A percentile compares a stretch with the other conserved stretches of the same genome.
Evolutionary conservation across 768 basidiomycete genomes (phyloP).

Genomic region (Xerocomus brunneocitrinus): DNA sequence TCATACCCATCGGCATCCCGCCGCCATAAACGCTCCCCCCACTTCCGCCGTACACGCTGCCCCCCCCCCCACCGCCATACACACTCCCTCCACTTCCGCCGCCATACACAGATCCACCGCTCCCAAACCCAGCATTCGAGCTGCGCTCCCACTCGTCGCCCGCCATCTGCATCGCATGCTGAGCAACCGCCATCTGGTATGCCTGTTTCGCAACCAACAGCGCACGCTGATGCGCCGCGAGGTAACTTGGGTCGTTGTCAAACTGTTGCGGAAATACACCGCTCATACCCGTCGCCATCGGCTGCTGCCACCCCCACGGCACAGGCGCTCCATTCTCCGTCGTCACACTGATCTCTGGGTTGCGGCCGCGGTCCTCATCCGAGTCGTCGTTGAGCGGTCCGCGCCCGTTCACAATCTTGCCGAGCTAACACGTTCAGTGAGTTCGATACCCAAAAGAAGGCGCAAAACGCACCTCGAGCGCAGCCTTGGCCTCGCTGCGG

Average conservation of each 20-base stretch:
- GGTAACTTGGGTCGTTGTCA: slow-evolving; percentile 49
- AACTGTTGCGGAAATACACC: slow-evolving; percentile 39
- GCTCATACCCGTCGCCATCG: slow-evolving; percentile 21
- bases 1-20: slow-evolving; percentile 37
- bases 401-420: slow-evolving; percentile 81
- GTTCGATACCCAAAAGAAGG: neutral
- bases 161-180: slow-evolving; percentile 86
- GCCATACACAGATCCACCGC: slow-evolving; percentile 34
- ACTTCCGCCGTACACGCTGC: slow-evolving; percentile 33
- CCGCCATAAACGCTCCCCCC: slow-evolving; percentile 45
- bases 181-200: slow-evolving; percentile 86
- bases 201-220: slow-evolving; percentile 85
- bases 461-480: slow-evolving; percentile 62
- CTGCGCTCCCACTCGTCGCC: slow-evolving; percentile 88
- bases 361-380: slow-evolving; percentile 35
- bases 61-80: slow-evolving; percentile 30
- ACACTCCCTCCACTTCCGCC: slow-evolving; percentile 38
- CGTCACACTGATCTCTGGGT: slow-evolving; percentile 36
- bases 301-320: slow-evolving; percentile 30
- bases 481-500: slow-evolving; percentile 78
- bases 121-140: slow-evolving; percentile 47
- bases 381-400: slow-evolving; percentile 54
- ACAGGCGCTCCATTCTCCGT: slow-evolving; percentile 34
- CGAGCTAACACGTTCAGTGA: slow-evolving; percentile 47
- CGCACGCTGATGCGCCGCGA: slow-evolving; percentile 82